Base-by-base conservation (phyloP, 2,329 filamentous ascomycete genomes). In the Verticillium klebahnii region DNA sequence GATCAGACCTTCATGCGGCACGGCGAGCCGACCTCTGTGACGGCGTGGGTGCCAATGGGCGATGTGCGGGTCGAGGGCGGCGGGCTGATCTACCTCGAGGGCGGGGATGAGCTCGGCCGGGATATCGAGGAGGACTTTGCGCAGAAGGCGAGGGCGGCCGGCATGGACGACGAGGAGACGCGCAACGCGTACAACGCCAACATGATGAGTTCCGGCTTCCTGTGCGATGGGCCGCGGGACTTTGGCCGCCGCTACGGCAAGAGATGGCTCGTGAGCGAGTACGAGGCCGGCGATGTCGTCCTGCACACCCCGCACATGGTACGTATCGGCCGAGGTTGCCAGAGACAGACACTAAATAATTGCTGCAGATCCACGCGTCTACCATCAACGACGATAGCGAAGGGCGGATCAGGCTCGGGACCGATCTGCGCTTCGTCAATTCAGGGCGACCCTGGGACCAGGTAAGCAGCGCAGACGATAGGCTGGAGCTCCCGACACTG, bases 61-160 rank as follows among this genome's bases (percentile, higher is more conserved):
- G 80, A 85, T 67, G 69, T 86, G 4, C 74, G 76, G 23, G 60
- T 86, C 5, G 78, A 81, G 56, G 84, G 85, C 0, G 85, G 85
- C 5, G 85, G 85, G 0, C 68, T 88, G 60, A 85, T 87, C 1
- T 88, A 87, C 63, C 73, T 87, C 2, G 84, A 87, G 65, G 73
- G 81, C 55, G 76, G 78, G 70, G 65, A 67, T 14, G 12, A 57
- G 19, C 52, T 58, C 34, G 32, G 45, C 34, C 32, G 15, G 29
- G 74, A 83, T 60, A 74, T 85, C 6, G 84, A 87, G 64, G 71
- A 73, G 12, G 74, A 77, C 2, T 86, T 86, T 67, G 75, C 74
- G 1, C 66, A 60, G 2, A 81, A 79, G 63, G 84, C 84, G 2
- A 77, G 73, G 63, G 74, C 75, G 55, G 74, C 74, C 8, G 83